These are phyloP conservation scores for Plasmopara halstedii DNA, from an alignment of 352 stramenopile species.

Conservation along the genomic window DNA sequence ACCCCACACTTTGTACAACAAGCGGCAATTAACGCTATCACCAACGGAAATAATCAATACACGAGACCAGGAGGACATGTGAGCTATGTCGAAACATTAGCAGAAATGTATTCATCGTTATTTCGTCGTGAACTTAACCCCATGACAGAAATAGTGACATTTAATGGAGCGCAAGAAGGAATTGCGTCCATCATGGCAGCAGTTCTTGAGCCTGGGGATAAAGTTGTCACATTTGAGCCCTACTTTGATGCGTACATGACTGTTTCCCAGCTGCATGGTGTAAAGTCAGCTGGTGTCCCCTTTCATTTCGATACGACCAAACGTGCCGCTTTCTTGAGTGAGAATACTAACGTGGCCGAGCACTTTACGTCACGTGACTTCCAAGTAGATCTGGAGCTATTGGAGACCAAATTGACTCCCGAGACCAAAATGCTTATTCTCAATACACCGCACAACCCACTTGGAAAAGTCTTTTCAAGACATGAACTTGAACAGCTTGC, in stretches of 20 bases:
- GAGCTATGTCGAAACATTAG: slow-evolving; percentile 71
- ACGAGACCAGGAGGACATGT: slow-evolving; percentile 77
- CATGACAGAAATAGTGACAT: slow-evolving; percentile 79
- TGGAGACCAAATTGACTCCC: slow-evolving; percentile 83
- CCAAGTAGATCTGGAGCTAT: slow-evolving; percentile 72
- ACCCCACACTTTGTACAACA: slow-evolving; percentile 88
- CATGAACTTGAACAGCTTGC: slow-evolving; percentile 91
- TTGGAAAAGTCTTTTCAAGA: slow-evolving; percentile 95
- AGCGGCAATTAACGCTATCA: slow-evolving; percentile 77
- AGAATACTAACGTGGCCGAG: slow-evolving; percentile 6
- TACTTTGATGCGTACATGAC: slow-evolving; percentile 90
- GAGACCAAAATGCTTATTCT: slow-evolving; percentile 94
- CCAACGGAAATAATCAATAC: slow-evolving; percentile 83
- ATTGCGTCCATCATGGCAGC: slow-evolving; percentile 77
- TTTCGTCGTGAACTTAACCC: slow-evolving; percentile 59
- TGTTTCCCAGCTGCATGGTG: slow-evolving; percentile 72
- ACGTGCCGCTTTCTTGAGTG: slow-evolving; percentile 29
- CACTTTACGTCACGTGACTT: slow-evolving; percentile 71
- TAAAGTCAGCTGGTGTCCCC: slow-evolving; percentile 64
- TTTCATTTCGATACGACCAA: slow-evolving; percentile 52
- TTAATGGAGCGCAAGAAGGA: slow-evolving; percentile 83
- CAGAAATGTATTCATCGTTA: slow-evolving; percentile 71
- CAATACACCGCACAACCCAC: slow-evolving; percentile 99
- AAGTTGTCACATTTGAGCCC: slow-evolving; percentile 84
- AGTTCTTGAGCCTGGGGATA: slow-evolving; percentile 72